Percentiles rank a stretch among this genome's conserved stretches.
These are phyloP conservation scores for Rhexocercosporidium sp. DNA, from an alignment of 2,329 filamentous ascomycete species.

Conservation along the genomic window DNA sequence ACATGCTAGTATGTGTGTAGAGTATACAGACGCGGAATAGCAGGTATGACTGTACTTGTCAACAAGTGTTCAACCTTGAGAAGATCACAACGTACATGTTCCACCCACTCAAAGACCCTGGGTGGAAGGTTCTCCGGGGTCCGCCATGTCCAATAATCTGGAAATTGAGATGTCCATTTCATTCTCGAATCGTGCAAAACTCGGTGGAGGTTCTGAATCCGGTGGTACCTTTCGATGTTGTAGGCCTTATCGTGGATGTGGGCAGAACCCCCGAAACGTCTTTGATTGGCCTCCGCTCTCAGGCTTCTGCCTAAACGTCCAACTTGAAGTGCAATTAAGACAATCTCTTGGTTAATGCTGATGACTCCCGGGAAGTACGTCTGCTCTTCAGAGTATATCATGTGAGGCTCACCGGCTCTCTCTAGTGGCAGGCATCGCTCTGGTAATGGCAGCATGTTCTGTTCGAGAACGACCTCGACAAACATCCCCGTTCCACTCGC, in stretches of 20 bases:
- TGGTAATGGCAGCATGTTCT: slow-evolving; percentile 52
- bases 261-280: background rate
- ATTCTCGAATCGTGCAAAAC: slow-evolving; percentile 41
- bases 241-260: background rate
- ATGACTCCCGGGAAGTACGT: slow-evolving; percentile 38
- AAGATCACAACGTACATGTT: slow-evolving; percentile 47
- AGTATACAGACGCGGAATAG: slow-evolving; percentile 56
- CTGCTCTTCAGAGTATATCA: slow-evolving; percentile 44
- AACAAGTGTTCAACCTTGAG: slow-evolving; percentile 28
- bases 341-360: slow-evolving; percentile 34
- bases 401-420: slow-evolving; percentile 33
- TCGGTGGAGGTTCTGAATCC: slow-evolving; percentile 44
- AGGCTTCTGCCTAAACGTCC: slow-evolving; percentile 31
- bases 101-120: slow-evolving; percentile 53
- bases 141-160: slow-evolving; percentile 11
- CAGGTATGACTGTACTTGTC: slow-evolving; percentile 44
- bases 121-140: slow-evolving; percentile 5
- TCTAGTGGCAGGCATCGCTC: slow-evolving; percentile 27
- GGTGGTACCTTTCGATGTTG: slow-evolving; percentile 34
- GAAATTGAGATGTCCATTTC: slow-evolving; percentile 19
- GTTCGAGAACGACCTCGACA: no score
- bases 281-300: slow-evolving; percentile 22
- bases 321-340: slow-evolving; percentile 31
- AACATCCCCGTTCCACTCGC: slow-evolving; percentile 57
- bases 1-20: slow-evolving; percentile 59